Conservation (phyloP, 805 yeast species). For the Candida loeiensis region DNA sequence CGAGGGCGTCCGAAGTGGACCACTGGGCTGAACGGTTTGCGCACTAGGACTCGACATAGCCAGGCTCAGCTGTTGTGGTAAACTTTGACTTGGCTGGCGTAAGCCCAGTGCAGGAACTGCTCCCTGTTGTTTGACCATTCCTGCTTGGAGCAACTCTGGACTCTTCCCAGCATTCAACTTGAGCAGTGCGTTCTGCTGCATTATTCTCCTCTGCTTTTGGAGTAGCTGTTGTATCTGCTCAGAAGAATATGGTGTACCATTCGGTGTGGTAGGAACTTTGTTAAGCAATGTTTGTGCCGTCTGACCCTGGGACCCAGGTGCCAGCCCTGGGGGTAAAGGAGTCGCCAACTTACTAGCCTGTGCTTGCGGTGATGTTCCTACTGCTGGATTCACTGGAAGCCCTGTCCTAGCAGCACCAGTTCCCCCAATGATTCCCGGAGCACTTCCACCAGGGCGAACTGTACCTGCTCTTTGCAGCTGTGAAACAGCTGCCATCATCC, state of each 20-base stretch:
- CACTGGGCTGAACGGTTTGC: background rate
- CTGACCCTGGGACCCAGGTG: conserved; percentile 2
- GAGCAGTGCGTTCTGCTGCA: conserved; percentile 30
- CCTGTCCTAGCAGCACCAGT: background rate
- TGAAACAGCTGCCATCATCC: conserved; percentile 42
- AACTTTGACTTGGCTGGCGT: background rate
- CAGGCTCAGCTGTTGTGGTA: background rate
- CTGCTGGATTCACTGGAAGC: background rate
- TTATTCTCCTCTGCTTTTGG: conserved; percentile 48
- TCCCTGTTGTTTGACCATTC: background rate
- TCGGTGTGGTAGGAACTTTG: conserved; percentile 45
- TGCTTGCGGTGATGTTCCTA: background rate
- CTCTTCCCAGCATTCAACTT: conserved; percentile 4
- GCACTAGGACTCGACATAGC: background rate
- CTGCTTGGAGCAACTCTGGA: conserved; percentile 1
- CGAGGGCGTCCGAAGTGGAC: background rate
- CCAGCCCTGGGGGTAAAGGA: conserved; percentile 1
- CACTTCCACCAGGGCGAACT: conserved; percentile 1
- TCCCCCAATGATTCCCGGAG: background rate
- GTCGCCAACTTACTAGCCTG: background rate
- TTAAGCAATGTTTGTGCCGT: conserved; percentile 14
- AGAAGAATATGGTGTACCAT: conserved; percentile 55
- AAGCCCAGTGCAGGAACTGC: background rate
- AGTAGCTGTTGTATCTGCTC: conserved; percentile 60
- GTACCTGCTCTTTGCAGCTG: conserved; percentile 23